phyloP scores from a whole-genome alignment of 2,329 filamentous ascomycete species.

The Onygena corvina region DNA sequence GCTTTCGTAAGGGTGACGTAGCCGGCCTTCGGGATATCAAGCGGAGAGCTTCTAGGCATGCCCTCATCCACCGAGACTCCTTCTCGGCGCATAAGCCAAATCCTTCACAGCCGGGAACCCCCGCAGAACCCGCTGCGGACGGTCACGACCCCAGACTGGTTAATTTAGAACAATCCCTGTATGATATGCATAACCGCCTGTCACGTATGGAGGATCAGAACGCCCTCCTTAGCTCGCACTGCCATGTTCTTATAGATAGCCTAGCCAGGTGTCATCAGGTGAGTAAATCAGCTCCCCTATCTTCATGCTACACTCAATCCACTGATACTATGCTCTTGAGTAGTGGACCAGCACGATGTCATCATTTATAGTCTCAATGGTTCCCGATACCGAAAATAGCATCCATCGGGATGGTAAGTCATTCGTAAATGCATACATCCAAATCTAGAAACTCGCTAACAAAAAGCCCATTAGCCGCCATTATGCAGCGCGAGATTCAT shows the following conservation, averaged over 20 bases:
- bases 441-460: background rate
- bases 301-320: conserved; percentile 4
- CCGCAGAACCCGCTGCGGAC: conserved; percentile 70
- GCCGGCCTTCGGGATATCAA: conserved; percentile 90
- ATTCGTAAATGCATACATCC: conserved; percentile 6
- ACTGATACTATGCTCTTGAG: conserved; percentile 8
- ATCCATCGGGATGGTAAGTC: conserved; percentile 70
- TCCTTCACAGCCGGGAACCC: conserved; percentile 68
- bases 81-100: conserved; percentile 63
- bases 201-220: conserved; percentile 74
- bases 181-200: conserved; percentile 64
- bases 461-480: conserved; percentile 32
- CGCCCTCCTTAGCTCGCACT: conserved; percentile 65
- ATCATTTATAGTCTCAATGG: conserved; percentile 58
- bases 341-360: conserved; percentile 79
- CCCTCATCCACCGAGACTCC: conserved; percentile 81
- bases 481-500: conserved; percentile 52
- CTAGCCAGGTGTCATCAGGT: conserved; percentile 60
- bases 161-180: conserved; percentile 67
- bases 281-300: conserved; percentile 18
- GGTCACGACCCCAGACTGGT: conserved; percentile 62
- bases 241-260: conserved; percentile 69
- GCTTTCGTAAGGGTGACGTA: conserved; percentile 89
- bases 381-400: conserved; percentile 62
- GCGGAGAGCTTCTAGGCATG: conserved; percentile 80